Conservation (phyloP, 2,329 filamentous ascomycete genomes). For the Pseudocercospora crystallina region DNA sequence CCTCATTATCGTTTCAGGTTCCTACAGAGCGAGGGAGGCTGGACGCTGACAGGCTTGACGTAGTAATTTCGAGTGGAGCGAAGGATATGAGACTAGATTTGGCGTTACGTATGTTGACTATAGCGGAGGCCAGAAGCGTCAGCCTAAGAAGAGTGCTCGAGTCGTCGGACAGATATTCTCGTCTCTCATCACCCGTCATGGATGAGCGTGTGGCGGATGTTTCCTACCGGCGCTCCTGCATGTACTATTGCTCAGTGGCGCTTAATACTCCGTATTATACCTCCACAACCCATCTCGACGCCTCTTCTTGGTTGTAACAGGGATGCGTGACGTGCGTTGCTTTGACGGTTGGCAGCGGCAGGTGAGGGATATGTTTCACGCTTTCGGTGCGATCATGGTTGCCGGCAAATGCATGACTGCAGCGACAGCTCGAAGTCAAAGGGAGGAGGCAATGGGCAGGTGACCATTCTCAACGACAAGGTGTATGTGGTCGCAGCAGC, state of each 20-base stretch:
- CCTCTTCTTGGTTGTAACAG: slow-evolving; percentile 6
- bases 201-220: slow-evolving; percentile 4
- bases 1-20: slow-evolving; percentile 4
- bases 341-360: background rate
- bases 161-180: slow-evolving; percentile 50
- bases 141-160: slow-evolving; percentile 80
- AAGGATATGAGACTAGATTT: slow-evolving; percentile 79
- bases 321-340: slow-evolving; percentile 6
- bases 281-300: slow-evolving; percentile 6
- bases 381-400: too few relatives aligned
- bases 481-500: too few relatives aligned
- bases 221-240: slow-evolving; percentile 3
- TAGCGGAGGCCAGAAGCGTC: slow-evolving; percentile 71
- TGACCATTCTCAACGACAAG: too few relatives aligned
- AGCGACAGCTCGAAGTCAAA: too few relatives aligned
- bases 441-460: too few relatives aligned
- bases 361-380: too few relatives aligned
- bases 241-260: slow-evolving; percentile 9
- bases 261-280: slow-evolving; percentile 9
- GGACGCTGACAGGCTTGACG: background rate
- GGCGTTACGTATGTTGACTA: slow-evolving; percentile 85
- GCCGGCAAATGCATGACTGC: too few relatives aligned
- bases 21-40: too few relatives aligned
- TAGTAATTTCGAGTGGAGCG: slow-evolving; percentile 78
- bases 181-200: slow-evolving; percentile 9